Percentiles rank a stretch among this genome's conserved stretches.
Evolutionary conservation across 495 filamentous ascomycete genomes (phyloP).

Genomic region (Penicillium pulvis): DNA sequence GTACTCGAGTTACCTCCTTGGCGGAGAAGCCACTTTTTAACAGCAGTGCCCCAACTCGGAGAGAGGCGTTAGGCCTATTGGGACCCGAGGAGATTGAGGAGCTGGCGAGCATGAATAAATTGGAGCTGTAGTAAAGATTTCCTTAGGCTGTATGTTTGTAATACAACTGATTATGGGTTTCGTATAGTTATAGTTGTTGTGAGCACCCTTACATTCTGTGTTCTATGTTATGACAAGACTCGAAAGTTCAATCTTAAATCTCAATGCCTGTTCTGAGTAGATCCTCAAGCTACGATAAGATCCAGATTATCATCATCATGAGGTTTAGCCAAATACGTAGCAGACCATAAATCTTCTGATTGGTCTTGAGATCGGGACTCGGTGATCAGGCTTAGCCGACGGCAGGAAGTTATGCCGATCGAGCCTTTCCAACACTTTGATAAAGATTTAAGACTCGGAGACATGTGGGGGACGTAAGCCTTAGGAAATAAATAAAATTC

Average conservation of each 20-base stretch:
- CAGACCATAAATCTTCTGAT: neutral
- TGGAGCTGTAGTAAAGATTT: neutral
- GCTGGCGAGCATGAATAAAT: conserved; percentile 4
- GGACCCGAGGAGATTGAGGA: conserved; percentile 30
- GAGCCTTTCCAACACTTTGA: neutral
- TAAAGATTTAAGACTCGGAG: neutral
- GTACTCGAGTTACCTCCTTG: conserved; percentile 64
- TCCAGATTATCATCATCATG: neutral
- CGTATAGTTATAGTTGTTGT: too few relatives aligned
- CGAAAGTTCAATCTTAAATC: neutral
- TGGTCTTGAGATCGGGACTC: neutral
- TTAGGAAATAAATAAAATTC: too few relatives aligned
- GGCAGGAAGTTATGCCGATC: neutral
- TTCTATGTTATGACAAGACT: neutral
- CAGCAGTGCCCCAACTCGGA: conserved; percentile 56
- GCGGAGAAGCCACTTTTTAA: conserved; percentile 69
- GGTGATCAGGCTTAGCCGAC: neutral
- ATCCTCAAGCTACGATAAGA: neutral
- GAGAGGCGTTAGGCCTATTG: conserved; percentile 58
- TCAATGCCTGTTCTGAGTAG: neutral
- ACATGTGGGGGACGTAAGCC: too few relatives aligned
- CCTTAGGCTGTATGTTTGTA: too few relatives aligned
- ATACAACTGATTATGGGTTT: too few relatives aligned
- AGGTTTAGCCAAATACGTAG: too few relatives aligned
- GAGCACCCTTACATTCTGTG: neutral